A percentile compares a stretch with the other conserved stretches of the same genome.
phyloP scores from a whole-genome alignment of 352 stramenopile species.

The Thalassiosira hispida region DNA sequence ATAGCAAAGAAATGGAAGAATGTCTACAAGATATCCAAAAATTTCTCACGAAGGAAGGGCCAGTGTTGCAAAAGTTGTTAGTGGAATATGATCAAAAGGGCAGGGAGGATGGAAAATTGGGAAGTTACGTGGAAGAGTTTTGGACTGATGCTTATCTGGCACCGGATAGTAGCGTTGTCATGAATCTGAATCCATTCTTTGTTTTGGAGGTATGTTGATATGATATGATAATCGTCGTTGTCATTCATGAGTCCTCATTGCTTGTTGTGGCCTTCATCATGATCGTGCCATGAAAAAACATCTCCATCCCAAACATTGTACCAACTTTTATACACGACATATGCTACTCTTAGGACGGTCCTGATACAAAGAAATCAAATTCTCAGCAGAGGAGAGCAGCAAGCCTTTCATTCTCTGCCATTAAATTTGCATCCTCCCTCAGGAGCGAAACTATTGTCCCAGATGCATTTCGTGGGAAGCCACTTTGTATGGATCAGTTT shows the following conservation, averaged over 20 bases:
- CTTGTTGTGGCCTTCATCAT: too few species aligned
- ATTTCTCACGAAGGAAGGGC: slow-evolving; percentile 84
- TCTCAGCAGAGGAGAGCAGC: slow-evolving; percentile 90
- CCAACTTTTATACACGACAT: not conserved
- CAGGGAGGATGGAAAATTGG: slow-evolving; percentile 50
- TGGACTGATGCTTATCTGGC: slow-evolving; percentile 96
- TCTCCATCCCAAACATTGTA: too few species aligned
- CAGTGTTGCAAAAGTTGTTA: slow-evolving; percentile 77
- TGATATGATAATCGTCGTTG: slow-evolving; percentile 1
- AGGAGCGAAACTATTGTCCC: slow-evolving; percentile 90
- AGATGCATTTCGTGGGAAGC: slow-evolving; percentile 89
- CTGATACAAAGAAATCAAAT: slow-evolving; percentile 84
- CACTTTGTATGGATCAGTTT: slow-evolving; percentile 97
- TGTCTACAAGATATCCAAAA: slow-evolving; percentile 18
- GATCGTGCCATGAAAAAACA: too few species aligned
- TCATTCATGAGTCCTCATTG: not conserved
- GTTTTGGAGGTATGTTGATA: slow-evolving; percentile 85
- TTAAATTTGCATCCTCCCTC: slow-evolving; percentile 92
- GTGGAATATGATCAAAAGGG: slow-evolving; percentile 75
- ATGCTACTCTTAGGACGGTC: slow-evolving; percentile 45
- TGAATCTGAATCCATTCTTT: slow-evolving; percentile 98
- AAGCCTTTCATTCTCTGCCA: slow-evolving; percentile 89
- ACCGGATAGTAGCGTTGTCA: slow-evolving; percentile 90
- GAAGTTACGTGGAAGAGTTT: slow-evolving; percentile 90
- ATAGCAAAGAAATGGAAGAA: slow-evolving; percentile 59